Percentiles rank a stretch among this genome's conserved stretches.
phyloP scores from a whole-genome alignment of 768 basidiomycete species.

The Lactarius quietus region DNA sequence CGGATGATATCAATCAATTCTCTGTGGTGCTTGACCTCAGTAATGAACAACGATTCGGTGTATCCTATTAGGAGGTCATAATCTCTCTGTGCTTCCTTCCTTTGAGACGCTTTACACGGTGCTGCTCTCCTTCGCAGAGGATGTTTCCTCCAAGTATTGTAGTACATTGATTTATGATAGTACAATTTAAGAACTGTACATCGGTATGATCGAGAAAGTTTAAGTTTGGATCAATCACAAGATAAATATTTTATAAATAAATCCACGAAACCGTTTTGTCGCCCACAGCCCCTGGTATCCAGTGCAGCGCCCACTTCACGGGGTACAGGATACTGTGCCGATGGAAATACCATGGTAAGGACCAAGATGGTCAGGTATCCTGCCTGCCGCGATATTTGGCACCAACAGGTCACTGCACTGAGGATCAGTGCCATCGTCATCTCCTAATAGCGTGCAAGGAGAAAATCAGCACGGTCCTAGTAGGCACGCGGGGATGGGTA shows the following conservation, averaged over 20 bases:
- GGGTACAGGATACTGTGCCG: constrained; percentile 43
- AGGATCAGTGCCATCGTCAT: constrained; percentile 53
- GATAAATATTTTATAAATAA: neutral
- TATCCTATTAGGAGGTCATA: too few relatives aligned
- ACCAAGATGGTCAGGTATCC: constrained; percentile 54
- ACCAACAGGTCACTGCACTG: constrained; percentile 55
- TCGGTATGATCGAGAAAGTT: neutral
- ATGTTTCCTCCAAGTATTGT: neutral
- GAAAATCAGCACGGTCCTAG: neutral
- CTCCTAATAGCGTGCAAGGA: constrained; percentile 10
- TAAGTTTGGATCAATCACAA: neutral
- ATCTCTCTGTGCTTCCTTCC: too few relatives aligned
- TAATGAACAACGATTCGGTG: too few relatives aligned
- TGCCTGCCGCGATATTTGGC: constrained; percentile 40
- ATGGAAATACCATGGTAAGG: constrained; percentile 54
- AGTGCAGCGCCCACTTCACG: neutral
- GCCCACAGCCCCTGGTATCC: neutral
- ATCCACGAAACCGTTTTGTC: neutral
- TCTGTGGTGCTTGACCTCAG: too few relatives aligned
- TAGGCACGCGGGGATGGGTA: neutral
- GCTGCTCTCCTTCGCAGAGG: too few relatives aligned
- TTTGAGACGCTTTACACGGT: too few relatives aligned
- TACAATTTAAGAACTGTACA: neutral
- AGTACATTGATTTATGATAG: neutral
- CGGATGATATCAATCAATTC: too few relatives aligned